phyloP scores from a whole-genome alignment of 179 eudicot genomes.

The Corrigiola litoralis region DNA sequence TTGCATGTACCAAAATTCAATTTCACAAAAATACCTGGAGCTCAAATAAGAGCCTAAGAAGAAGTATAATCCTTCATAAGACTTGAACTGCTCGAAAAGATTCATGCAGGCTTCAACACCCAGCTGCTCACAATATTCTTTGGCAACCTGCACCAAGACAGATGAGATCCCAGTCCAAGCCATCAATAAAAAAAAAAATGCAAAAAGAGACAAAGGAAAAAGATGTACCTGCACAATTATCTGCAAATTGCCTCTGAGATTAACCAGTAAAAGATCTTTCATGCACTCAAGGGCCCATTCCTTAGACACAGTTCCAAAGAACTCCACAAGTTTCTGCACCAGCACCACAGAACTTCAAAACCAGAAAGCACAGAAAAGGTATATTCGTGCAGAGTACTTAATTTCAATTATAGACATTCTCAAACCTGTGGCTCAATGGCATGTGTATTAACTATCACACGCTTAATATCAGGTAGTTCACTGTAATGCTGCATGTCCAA shows the following conservation, averaged over 20 bases:
- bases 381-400: too few species aligned
- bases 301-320: constrained; percentile 48
- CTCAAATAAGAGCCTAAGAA: constrained; percentile 49
- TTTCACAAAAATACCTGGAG: constrained; percentile 28
- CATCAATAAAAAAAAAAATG: not conserved
- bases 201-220: not conserved
- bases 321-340: constrained; percentile 46
- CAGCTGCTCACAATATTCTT: constrained; percentile 48
- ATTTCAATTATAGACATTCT: not conserved
- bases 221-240: constrained; percentile 47
- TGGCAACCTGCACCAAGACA: constrained; percentile 36
- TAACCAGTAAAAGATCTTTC: constrained; percentile 50
- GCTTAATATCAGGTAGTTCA: constrained; percentile 47
- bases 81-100: constrained; percentile 48
- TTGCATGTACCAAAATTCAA: not conserved
- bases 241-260: constrained; percentile 51
- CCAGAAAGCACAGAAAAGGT: too few species aligned
- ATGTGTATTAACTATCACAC: constrained; percentile 52
- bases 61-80: constrained; percentile 47
- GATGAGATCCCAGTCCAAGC: not conserved
- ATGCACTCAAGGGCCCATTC: constrained; percentile 61
- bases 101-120: constrained; percentile 42
- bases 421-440: constrained; percentile 55
- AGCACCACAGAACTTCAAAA: not conserved
- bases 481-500: constrained; percentile 40